Conservation (phyloP, 2,329 filamentous ascomycete genomes). For the Huntiella abstrusa region DNA sequence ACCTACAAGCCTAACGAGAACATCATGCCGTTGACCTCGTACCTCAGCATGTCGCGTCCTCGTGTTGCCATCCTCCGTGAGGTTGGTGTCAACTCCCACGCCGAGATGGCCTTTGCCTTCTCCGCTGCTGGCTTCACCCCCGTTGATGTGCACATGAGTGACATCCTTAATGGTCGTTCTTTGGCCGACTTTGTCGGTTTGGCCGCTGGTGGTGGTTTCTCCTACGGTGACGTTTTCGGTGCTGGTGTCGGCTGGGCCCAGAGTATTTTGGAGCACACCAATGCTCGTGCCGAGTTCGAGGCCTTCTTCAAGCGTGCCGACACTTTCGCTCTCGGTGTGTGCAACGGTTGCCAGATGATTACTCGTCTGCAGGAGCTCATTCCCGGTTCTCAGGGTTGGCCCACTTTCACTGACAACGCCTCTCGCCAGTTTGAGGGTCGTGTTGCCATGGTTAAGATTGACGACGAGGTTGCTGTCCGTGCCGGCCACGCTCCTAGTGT, state of each 20-base stretch:
- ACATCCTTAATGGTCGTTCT: slow-evolving; percentile 63
- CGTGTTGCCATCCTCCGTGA: slow-evolving; percentile 79
- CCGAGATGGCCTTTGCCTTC: slow-evolving; percentile 98
- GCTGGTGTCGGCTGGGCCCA: slow-evolving; percentile 96
- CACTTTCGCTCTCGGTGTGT: slow-evolving; percentile 85
- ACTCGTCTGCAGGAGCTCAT: slow-evolving; percentile 62
- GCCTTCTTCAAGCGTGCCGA: slow-evolving; percentile 73
- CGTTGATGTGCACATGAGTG: slow-evolving; percentile 92
- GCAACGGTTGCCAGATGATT: slow-evolving; percentile 95
- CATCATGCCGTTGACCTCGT: slow-evolving; percentile 44
- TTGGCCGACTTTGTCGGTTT: slow-evolving; percentile 71
- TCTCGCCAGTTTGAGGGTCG: slow-evolving; percentile 83
- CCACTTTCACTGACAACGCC: slow-evolving; percentile 66
- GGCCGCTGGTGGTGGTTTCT: slow-evolving; percentile 93
- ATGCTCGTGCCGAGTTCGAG: slow-evolving; percentile 57
- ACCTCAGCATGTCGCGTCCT: slow-evolving; percentile 34
- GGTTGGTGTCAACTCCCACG: slow-evolving; percentile 85
- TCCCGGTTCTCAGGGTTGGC: slow-evolving; percentile 69
- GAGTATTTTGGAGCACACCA: slow-evolving; percentile 71
- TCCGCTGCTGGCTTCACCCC: slow-evolving; percentile 76
- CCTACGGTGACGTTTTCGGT: slow-evolving; percentile 63
- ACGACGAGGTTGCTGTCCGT: slow-evolving; percentile 15
- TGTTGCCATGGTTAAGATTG: slow-evolving; percentile 62
- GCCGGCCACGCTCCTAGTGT: slow-evolving; percentile 39
- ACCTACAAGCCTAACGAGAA: slow-evolving; percentile 64